Conservation (phyloP, 1,284 basidiomycete genomes). For the Acaromyces ingoldii region DNA sequence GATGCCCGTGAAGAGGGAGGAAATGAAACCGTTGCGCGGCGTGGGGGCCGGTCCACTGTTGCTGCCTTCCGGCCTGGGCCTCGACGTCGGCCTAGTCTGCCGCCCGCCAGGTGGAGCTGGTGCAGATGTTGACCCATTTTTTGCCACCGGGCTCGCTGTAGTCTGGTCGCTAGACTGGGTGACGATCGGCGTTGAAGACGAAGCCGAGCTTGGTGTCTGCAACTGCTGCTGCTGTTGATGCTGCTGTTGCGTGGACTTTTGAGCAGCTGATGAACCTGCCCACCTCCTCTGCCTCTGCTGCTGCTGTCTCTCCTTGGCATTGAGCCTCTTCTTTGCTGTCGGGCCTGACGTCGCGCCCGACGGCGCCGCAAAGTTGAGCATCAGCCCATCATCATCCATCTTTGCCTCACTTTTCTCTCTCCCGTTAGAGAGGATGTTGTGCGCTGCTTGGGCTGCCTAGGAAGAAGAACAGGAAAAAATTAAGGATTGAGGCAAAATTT, state of each 20-base stretch:
- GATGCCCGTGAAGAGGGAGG: constrained; percentile 16
- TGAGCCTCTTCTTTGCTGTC: background rate
- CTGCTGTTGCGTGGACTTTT: no score
- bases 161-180: no score
- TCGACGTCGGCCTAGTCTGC: background rate
- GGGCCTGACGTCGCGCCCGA: background rate
- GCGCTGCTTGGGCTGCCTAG: background rate
- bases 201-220: no score
- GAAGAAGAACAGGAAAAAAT: background rate
- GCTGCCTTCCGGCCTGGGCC: background rate
- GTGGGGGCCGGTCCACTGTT: background rate
- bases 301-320: background rate
- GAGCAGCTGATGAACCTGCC: no score
- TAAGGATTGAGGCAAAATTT: background rate
- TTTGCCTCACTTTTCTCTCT: constrained; percentile 2
- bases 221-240: no score
- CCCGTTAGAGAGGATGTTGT: background rate
- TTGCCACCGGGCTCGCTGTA: no score
- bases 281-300: background rate
- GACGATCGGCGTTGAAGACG: no score
- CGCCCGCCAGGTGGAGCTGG: background rate
- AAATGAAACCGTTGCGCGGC: constrained; percentile 10
- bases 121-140: background rate
- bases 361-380: constrained; percentile 48
- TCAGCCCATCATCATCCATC: constrained; percentile 46